Evolutionary conservation across 2,329 filamentous ascomycete genomes (phyloP), one percentile per base, ranked within the genome.

Genomic region (Colletotrichum paranaense): DNA sequence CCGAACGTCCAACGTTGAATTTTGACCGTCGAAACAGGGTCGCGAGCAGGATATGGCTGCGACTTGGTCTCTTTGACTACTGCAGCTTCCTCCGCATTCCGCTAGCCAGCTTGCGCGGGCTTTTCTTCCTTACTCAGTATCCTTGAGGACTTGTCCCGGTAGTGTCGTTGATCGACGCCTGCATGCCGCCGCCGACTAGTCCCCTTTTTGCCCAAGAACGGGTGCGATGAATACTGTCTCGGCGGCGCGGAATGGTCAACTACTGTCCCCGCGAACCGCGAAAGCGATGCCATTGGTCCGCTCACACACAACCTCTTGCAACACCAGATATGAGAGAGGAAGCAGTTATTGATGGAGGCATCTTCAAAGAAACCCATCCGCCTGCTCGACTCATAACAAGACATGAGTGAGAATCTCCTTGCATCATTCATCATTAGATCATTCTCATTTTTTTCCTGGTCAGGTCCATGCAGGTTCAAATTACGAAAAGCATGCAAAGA

Each of bases 401-500:
- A 11, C 57, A 12, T 19, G 14, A 22, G n/a, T 19, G 5, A 35
- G 5, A 35, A 7, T 30, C 4, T 56, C 16, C 14, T 24, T 22
- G 16, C 46, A 35, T 68, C 66, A 64, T 22, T 46, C 46, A 38
- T 52, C 52, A 52, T 32, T 24, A 26, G 58, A 35, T 32, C 35
- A 62, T 16, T 19, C 38, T 26, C 14, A 67, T 28, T 26, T 16
- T 16, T 22, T 53, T 53, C 53, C 24, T 70, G 9, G 30, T 12
- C 53, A 24, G 32, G 24, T 55, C 55, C 62, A 70, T 70, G 62
- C 68, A 70, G 55, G 68, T 35, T 30, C 35, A 32, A 32, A 52
- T 49, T 11, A 28, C 30, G 49, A 53, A 65, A 53, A 28, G 58
- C 19, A 14, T 30, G 57, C 57, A 28, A 56, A 38, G 69, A 72